These are phyloP conservation scores for Pleurotus giganteus DNA, from an alignment of 768 basidiomycete species.

Conservation along the genomic window DNA sequence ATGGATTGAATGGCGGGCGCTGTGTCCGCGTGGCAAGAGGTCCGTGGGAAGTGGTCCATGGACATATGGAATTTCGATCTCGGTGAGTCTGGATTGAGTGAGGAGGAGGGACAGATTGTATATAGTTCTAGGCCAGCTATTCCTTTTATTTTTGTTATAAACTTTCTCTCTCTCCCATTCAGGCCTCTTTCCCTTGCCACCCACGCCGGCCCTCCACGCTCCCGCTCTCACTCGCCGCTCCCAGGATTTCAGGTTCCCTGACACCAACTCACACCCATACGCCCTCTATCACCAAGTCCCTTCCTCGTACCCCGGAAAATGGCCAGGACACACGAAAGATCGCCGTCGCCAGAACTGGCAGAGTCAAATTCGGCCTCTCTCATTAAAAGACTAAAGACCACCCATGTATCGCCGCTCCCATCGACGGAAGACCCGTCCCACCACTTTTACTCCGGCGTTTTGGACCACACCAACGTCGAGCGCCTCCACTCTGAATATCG, in stretches of 20 bases:
- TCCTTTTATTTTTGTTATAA: conserved; percentile 1
- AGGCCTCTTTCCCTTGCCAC: not conserved
- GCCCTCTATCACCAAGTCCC: not conserved
- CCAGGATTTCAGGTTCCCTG: too few species aligned
- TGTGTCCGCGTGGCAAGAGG: not conserved
- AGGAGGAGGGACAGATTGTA: not conserved
- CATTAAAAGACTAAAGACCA: conserved; percentile 27
- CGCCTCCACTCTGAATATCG: conserved; percentile 55
- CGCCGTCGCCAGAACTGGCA: conserved; percentile 20
- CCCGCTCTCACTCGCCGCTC: not conserved
- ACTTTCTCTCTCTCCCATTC: not conserved
- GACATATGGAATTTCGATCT: not conserved
- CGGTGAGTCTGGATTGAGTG: conserved; percentile 6
- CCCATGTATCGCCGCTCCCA: conserved; percentile 18
- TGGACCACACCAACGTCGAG: conserved; percentile 56
- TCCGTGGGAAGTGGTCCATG: conserved; percentile 8
- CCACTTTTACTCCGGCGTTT: conserved; percentile 52
- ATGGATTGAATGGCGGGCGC: not conserved
- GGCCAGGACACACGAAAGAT: conserved; percentile 27
- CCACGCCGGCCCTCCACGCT: not conserved
- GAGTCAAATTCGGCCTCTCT: conserved; percentile 13
- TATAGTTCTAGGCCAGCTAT: conserved; percentile 1
- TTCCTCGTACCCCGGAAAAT: conserved; percentile 11
- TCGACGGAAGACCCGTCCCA: conserved; percentile 29
- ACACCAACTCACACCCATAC: not conserved